Percentiles rank a stretch among this genome's conserved stretches.
These are phyloP conservation scores for Cladosporium sp. DNA, from an alignment of 2,329 filamentous ascomycete species.

Conservation along the genomic window DNA sequence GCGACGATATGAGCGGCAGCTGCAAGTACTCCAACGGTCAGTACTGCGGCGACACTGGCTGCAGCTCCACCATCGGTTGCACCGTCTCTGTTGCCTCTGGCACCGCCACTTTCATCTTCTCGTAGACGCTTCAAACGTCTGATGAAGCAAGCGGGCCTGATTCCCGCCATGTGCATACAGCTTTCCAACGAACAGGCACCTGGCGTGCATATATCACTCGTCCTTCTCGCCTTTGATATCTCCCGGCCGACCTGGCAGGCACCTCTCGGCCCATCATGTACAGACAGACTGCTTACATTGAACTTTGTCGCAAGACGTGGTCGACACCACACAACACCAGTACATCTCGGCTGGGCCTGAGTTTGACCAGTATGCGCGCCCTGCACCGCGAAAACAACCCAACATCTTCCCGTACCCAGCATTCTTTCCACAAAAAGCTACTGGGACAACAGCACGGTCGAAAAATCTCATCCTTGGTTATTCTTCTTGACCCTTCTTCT, in stretches of 20 bases:
- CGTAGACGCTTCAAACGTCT: slow-evolving; percentile 6
- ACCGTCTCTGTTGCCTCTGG: slow-evolving; percentile 56
- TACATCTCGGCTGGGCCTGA: slow-evolving; percentile 7
- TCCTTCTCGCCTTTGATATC: slow-evolving; percentile 2
- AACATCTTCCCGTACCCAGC: not conserved
- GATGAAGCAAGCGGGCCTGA: not conserved
- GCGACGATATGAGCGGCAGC: slow-evolving; percentile 53
- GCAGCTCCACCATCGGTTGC: slow-evolving; percentile 59
- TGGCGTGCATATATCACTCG: slow-evolving; percentile 5
- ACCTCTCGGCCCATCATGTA: slow-evolving; percentile 4
- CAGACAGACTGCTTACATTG: slow-evolving; percentile 3
- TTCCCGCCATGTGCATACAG: not conserved
- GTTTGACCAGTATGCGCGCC: slow-evolving; percentile 2
- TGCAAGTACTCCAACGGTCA: slow-evolving; percentile 64
- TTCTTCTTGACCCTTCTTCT: too few relatives aligned
- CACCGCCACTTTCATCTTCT: slow-evolving; percentile 45
- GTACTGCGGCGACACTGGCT: slow-evolving; percentile 52
- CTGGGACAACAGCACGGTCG: slow-evolving; percentile 12
- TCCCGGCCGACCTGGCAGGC: slow-evolving; percentile 9
- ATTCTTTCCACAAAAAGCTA: not conserved
- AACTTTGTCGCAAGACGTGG: not conserved
- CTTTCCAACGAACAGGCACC: slow-evolving; percentile 2
- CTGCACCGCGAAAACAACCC: not conserved
- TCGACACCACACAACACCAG: too few relatives aligned
- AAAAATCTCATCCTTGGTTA: not conserved